phyloP scores from a whole-genome alignment of 2,329 filamentous ascomycete genomes.

The Aquanectria penicillioides region DNA sequence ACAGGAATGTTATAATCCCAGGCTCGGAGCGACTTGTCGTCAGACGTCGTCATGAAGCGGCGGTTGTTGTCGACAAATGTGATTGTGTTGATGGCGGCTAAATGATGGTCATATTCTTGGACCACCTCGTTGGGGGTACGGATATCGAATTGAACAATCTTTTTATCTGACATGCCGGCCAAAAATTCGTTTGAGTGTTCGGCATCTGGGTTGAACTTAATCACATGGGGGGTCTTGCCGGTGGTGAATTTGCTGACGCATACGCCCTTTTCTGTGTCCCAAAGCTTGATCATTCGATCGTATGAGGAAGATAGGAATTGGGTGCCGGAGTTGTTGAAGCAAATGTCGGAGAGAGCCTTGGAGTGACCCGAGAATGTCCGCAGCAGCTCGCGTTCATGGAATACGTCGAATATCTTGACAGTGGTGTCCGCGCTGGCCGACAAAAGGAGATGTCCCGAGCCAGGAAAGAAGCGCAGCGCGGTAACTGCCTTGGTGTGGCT shows the following conservation, averaged over 20 bases:
- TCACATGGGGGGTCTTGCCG: constrained; percentile 93
- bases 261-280: constrained; percentile 95
- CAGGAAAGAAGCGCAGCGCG: constrained; percentile 88
- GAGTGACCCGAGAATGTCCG: constrained; percentile 92
- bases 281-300: constrained; percentile 95
- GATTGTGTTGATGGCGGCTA: constrained; percentile 97
- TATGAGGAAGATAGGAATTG: constrained; percentile 93
- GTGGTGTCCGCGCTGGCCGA: constrained; percentile 91
- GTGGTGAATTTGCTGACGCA: constrained; percentile 91
- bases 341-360: constrained; percentile 89
- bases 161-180: constrained; percentile 98
- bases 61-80: constrained; percentile 95
- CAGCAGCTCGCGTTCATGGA: constrained; percentile 87
- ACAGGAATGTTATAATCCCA: constrained; percentile 99
- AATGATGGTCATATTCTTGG: constrained; percentile 97
- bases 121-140: constrained; percentile 80
- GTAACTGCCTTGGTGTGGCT: constrained; percentile 86
- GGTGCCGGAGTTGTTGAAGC: constrained; percentile 83
- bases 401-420: constrained; percentile 94
- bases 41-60: constrained; percentile 96
- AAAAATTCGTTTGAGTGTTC: constrained; percentile 89
- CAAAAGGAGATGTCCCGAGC: constrained; percentile 86
- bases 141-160: constrained; percentile 96
- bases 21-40: constrained; percentile 94
- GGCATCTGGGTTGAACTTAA: constrained; percentile 88